These are phyloP conservation scores for Brettanomyces bruxellensis DNA, from an alignment of 805 yeast genomes.

Conservation along the genomic window DNA sequence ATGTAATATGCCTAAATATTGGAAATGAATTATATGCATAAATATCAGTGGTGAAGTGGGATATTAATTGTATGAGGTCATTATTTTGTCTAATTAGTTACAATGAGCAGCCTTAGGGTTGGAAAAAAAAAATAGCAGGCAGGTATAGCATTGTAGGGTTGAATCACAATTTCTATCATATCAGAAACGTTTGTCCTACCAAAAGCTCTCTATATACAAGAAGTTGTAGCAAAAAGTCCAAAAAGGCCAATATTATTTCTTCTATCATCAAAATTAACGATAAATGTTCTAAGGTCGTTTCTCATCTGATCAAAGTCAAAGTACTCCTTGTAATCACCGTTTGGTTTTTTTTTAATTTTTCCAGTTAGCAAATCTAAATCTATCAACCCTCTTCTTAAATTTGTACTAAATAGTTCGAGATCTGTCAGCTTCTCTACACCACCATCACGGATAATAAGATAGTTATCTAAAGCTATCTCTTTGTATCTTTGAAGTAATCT, in stretches of 20 bases:
- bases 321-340: slow-evolving; percentile 9
- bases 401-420: slow-evolving; percentile 43
- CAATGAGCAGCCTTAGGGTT: too few relatives aligned
- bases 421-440: slow-evolving; percentile 38
- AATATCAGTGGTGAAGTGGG: too few relatives aligned
- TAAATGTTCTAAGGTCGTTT: slow-evolving; percentile 7
- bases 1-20: too few relatives aligned
- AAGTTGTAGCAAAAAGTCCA: slow-evolving; percentile 8
- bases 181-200: too few relatives aligned
- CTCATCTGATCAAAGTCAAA: slow-evolving; percentile 12
- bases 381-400: slow-evolving; percentile 49
- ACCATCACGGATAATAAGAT: slow-evolving; percentile 30
- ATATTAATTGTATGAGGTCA: too few relatives aligned
- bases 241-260: slow-evolving; percentile 12
- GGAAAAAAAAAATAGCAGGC: too few relatives aligned
- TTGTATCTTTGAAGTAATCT: slow-evolving; percentile 29
- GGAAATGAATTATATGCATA: too few relatives aligned
- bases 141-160: too few relatives aligned
- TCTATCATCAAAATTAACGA: slow-evolving; percentile 8
- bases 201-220: too few relatives aligned
- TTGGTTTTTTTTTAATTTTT: slow-evolving; percentile 1
- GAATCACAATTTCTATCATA: too few relatives aligned
- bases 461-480: slow-evolving; percentile 45
- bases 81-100: too few relatives aligned
- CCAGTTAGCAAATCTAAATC: slow-evolving; percentile 19